Evolutionary conservation across 2,329 filamentous ascomycete species (phyloP).

Genomic region (Fusarium agapanthi): DNA sequence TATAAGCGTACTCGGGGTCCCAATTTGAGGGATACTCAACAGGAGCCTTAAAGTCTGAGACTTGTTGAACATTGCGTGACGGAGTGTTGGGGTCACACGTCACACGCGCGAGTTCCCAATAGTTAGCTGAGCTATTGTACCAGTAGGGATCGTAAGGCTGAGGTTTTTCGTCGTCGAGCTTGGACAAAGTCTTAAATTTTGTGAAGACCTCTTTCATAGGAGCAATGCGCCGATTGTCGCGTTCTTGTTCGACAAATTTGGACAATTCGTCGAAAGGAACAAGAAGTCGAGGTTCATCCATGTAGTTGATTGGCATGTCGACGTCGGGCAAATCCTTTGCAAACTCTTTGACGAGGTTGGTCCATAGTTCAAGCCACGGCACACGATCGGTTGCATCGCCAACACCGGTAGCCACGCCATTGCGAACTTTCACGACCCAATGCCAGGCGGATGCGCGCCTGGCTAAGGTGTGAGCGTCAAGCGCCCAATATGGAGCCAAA

Average conservation of each 20-base stretch:
- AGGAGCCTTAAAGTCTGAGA: conserved; percentile 44
- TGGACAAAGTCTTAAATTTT: conserved; percentile 52
- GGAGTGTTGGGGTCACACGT: conserved; percentile 66
- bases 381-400: conserved; percentile 54
- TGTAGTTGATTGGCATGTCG: conserved; percentile 72
- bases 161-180: conserved; percentile 48
- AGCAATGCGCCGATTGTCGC: conserved; percentile 53
- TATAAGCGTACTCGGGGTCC: conserved; percentile 48
- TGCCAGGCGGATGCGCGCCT: conserved; percentile 54
- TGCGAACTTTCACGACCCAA: conserved; percentile 58
- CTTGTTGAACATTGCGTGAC: conserved; percentile 49
- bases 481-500: conserved; percentile 67
- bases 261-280: conserved; percentile 67
- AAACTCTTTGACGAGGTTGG: conserved; percentile 59
- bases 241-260: conserved; percentile 58
- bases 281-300: conserved; percentile 71
- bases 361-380: conserved; percentile 59
- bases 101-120: conserved; percentile 67
- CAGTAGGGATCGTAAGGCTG: conserved; percentile 57
- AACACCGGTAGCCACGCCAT: conserved; percentile 51
- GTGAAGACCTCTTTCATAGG: conserved; percentile 55
- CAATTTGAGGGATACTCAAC: conserved; percentile 48
- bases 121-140: conserved; percentile 56
- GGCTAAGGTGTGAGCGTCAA: conserved; percentile 54
- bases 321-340: conserved; percentile 67